These are phyloP conservation scores for Cladosporium sp. DNA, from an alignment of 2,329 filamentous ascomycete species.

Conservation along the genomic window DNA sequence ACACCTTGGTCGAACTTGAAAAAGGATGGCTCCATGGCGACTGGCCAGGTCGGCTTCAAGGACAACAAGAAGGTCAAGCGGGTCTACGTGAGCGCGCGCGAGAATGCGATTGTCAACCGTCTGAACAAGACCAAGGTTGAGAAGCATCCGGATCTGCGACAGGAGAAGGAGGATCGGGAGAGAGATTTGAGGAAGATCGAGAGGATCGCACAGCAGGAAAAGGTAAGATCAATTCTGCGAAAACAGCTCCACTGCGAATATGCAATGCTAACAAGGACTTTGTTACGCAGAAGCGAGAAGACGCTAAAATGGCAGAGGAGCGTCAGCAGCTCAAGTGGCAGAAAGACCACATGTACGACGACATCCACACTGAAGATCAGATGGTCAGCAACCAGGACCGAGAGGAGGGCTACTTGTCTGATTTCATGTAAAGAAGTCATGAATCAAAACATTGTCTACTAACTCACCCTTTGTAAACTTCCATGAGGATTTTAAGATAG, in stretches of 20 bases:
- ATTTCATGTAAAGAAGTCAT: constrained; percentile 68
- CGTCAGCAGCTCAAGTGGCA: constrained; percentile 88
- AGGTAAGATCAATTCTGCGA: constrained; percentile 51
- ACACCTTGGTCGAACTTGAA: constrained; percentile 96
- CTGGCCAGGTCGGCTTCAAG: constrained; percentile 93
- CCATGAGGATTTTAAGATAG: neutral
- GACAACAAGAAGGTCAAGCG: constrained; percentile 82
- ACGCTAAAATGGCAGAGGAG: constrained; percentile 71
- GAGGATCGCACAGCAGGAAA: constrained; percentile 59
- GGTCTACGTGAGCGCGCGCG: constrained; percentile 74
- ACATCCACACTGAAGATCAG: constrained; percentile 81
- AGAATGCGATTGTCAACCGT: constrained; percentile 93
- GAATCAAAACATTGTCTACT: neutral
- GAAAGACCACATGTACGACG: constrained; percentile 97
- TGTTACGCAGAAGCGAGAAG: constrained; percentile 65
- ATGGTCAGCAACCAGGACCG: constrained; percentile 83
- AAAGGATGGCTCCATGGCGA: constrained; percentile 94
- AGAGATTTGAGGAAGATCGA: constrained; percentile 73
- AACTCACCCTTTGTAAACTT: neutral
- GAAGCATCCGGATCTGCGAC: constrained; percentile 77
- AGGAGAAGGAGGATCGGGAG: constrained; percentile 76
- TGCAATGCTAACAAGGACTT: constrained; percentile 2
- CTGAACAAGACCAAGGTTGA: constrained; percentile 95
- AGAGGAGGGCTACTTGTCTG: constrained; percentile 74
- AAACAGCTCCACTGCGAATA: neutral